Evolutionary conservation across 345 rosid species (phyloP).

Genomic region (Xanthoceras sorbifolium): DNA sequence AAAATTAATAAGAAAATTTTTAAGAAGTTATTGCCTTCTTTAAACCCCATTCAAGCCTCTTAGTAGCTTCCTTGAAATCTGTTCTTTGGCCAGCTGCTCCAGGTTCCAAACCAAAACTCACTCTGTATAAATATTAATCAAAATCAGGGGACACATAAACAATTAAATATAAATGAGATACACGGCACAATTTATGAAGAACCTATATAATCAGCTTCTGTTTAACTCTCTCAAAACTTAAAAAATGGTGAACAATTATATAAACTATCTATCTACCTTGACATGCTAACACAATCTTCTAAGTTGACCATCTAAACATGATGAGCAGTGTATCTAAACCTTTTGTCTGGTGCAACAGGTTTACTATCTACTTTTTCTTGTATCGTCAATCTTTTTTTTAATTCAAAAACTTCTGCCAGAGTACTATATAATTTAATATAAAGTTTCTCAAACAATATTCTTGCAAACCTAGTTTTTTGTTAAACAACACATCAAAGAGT

Average conservation of each 20-base stretch:
- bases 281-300: background rate
- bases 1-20: background rate
- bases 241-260: background rate
- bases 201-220: background rate
- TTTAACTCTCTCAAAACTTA: background rate
- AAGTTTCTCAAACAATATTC: background rate
- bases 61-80: slow-evolving; percentile 86
- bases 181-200: background rate
- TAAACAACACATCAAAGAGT: background rate
- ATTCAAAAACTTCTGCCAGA: background rate
- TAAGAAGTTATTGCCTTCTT: slow-evolving; percentile 63
- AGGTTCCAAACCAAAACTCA: slow-evolving; percentile 81
- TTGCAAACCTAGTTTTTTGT: background rate
- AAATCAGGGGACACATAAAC: background rate
- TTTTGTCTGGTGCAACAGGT: background rate
- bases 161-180: slow-evolving; percentile 5
- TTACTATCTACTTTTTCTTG: background rate
- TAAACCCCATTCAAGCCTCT: slow-evolving; percentile 87
- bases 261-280: background rate
- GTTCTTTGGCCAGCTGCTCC: slow-evolving; percentile 88
- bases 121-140: slow-evolving; percentile 43
- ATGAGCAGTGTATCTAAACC: background rate
- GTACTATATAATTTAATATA: background rate
- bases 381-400: background rate
- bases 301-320: background rate